Conservation (phyloP, 2,329 filamentous ascomycete genomes). For the Alternaria arborescens region DNA sequence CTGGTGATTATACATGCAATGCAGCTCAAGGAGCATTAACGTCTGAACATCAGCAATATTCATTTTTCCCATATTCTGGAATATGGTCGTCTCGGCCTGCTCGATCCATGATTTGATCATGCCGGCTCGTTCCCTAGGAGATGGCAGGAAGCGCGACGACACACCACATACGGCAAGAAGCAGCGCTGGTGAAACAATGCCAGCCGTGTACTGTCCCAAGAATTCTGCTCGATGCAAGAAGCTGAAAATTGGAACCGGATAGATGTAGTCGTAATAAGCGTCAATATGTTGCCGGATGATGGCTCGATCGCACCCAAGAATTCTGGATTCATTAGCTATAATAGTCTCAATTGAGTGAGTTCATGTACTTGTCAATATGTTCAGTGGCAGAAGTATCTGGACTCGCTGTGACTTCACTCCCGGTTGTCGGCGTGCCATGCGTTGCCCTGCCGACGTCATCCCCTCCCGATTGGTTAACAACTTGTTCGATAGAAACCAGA, state of each 20-base stretch:
- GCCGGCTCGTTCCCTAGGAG: background rate
- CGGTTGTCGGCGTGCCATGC: background rate
- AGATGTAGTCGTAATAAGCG: conserved; percentile 18
- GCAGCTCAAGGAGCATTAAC: conserved; percentile 5
- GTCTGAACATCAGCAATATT: conserved; percentile 5
- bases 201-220: conserved; percentile 4
- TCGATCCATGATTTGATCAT: conserved; percentile 12
- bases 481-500: background rate
- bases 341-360: background rate
- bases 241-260: conserved; percentile 14
- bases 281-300: conserved; percentile 13
- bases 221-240: conserved; percentile 21
- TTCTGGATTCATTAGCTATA: background rate
- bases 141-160: conserved; percentile 11
- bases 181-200: background rate
- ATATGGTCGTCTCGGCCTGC: conserved; percentile 7
- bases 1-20: conserved; percentile 10
- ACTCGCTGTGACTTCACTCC: background rate
- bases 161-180: conserved; percentile 16
- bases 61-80: conserved; percentile 11
- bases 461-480: background rate
- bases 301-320: conserved; percentile 10
- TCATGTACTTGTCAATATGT: background rate
- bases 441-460: background rate
- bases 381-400: background rate